phyloP scores from a whole-genome alignment of 805 yeast species.

The Pichia paraexigua region DNA sequence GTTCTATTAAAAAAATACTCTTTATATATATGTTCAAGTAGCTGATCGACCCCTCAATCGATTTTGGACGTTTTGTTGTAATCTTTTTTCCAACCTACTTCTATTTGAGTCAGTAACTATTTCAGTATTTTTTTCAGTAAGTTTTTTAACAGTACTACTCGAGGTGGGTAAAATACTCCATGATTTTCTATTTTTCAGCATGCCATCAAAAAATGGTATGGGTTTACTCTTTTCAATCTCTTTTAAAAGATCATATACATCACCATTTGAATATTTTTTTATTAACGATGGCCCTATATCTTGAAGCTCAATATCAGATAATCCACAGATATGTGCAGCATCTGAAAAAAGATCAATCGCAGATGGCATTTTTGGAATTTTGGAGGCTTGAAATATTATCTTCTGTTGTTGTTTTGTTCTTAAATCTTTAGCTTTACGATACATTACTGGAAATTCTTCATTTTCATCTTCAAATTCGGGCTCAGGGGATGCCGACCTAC shows the following conservation, averaged over 20 bases:
- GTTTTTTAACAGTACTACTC: not conserved
- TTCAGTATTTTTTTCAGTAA: not conserved
- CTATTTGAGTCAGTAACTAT: conserved; percentile 31
- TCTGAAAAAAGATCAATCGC: conserved; percentile 6
- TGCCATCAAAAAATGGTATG: conserved; percentile 1
- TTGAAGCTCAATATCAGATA: conserved; percentile 7
- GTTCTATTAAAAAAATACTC: not conserved
- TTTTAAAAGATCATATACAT: conserved; percentile 1
- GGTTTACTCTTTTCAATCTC: not conserved
- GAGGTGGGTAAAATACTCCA: conserved; percentile 2
- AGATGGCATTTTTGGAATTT: conserved; percentile 7
- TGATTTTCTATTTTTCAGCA: conserved; percentile 4
- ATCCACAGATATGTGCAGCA: conserved; percentile 9
- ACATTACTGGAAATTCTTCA: conserved; percentile 5
- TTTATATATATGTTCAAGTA: not conserved
- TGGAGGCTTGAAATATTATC: not conserved
- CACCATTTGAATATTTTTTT: conserved; percentile 8
- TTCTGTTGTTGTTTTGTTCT: not conserved
- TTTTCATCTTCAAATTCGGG: not conserved
- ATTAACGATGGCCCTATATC: conserved; percentile 6
- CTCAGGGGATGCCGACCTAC: conserved; percentile 7
- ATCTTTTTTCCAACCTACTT: conserved; percentile 39
- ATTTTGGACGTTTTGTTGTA: conserved; percentile 36
- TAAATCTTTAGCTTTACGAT: not conserved
- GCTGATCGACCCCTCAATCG: conserved; percentile 20